Conservation (phyloP, 805 yeast species). For the Wickerhamiella slavikovae region DNA sequence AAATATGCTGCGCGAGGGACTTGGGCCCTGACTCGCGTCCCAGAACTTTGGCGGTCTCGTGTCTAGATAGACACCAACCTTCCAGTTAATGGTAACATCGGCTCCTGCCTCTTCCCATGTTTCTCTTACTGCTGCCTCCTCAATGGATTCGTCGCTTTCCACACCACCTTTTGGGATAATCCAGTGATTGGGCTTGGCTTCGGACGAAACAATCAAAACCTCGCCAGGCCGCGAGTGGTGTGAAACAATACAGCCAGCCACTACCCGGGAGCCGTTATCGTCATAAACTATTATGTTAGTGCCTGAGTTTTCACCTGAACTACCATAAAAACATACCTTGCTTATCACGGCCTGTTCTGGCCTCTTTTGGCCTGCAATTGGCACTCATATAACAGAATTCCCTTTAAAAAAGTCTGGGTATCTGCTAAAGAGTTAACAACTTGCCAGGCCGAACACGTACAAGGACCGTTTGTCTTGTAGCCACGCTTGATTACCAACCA, state of each 20-base stretch:
- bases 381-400: too few relatives aligned
- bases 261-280: conserved; percentile 54
- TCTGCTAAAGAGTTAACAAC: too few relatives aligned
- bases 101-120: conserved; percentile 98
- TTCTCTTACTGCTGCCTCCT: conserved; percentile 53
- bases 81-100: conserved; percentile 34
- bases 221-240: conserved; percentile 28
- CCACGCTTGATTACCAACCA: too few relatives aligned
- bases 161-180: conserved; percentile 93
- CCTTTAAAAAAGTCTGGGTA: too few relatives aligned
- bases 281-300: conserved; percentile 24
- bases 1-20: conserved; percentile 64
- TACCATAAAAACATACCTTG: conserved; percentile 11
- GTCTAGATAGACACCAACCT: conserved; percentile 51
- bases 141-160: conserved; percentile 51
- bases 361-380: too few relatives aligned
- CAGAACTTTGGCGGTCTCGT: conserved; percentile 27
- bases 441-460: too few relatives aligned
- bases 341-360: conserved; percentile 20
- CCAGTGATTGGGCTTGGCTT: conserved; percentile 52
- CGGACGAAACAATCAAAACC: conserved; percentile 63
- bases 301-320: not conserved
- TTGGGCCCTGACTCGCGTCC: conserved; percentile 17
- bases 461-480: too few relatives aligned
- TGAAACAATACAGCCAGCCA: conserved; percentile 79